Conservation (phyloP, 805 yeast genomes). For the Pichia nanzhaoensis region DNA sequence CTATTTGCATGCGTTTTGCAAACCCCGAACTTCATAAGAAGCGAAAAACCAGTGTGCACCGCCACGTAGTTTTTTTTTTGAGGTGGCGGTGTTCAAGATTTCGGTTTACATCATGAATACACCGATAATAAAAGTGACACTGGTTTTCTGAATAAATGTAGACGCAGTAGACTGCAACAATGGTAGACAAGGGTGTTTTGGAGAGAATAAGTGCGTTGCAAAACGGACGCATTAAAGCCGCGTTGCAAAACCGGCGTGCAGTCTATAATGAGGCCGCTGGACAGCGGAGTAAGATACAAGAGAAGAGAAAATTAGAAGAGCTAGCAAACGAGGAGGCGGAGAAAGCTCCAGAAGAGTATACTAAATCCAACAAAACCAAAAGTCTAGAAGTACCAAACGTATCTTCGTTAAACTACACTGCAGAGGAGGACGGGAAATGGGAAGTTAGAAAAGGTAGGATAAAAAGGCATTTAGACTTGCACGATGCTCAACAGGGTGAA, state of each 20-base stretch:
- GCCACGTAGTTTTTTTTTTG: too few species aligned
- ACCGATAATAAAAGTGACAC: too few species aligned
- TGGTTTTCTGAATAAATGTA: too few species aligned
- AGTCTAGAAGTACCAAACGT: too few species aligned
- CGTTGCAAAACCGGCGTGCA: slow-evolving; percentile 10
- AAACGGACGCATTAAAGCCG: slow-evolving; percentile 1
- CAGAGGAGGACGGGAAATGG: slow-evolving; percentile 64
- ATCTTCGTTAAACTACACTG: slow-evolving; percentile 38
- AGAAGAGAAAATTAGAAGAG: neutral
- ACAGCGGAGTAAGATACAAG: neutral
- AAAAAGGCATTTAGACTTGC: slow-evolving; percentile 29
- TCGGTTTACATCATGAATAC: too few species aligned
- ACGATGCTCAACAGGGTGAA: slow-evolving; percentile 27
- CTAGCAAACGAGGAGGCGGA: neutral
- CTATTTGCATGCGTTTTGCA: too few species aligned
- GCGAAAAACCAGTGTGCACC: too few species aligned
- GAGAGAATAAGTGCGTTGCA: slow-evolving; percentile 8
- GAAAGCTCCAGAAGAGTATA: neutral
- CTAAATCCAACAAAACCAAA: neutral
- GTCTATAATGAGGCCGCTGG: slow-evolving; percentile 13
- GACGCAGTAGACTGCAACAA: too few species aligned
- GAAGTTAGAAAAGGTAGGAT: neutral
- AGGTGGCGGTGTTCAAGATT: too few species aligned
- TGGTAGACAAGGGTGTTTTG: neutral
- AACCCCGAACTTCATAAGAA: too few species aligned